A percentile compares a stretch with the other conserved stretches of the same genome.
phyloP scores from a whole-genome alignment of 257 asterid genomes.

The Schizonepeta tenuifolia region DNA sequence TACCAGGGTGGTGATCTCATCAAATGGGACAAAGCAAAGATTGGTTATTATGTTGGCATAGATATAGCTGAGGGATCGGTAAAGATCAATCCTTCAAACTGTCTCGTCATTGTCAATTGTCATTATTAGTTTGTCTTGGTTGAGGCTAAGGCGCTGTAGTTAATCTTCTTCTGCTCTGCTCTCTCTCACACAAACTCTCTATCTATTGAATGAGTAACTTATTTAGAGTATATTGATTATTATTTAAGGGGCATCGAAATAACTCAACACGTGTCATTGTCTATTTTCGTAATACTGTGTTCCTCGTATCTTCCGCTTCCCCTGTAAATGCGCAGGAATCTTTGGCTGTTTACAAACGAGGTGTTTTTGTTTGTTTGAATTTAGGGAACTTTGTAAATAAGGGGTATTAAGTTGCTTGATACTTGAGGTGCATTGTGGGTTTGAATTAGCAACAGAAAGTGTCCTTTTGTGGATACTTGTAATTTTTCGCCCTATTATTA shows the following conservation, averaged over 20 bases:
- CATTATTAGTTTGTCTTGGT: background rate
- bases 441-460: conserved; percentile 4
- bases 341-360: background rate
- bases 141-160: background rate
- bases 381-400: background rate
- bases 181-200: background rate
- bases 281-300: background rate
- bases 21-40: conserved; percentile 98
- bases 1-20: conserved; percentile 96
- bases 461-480: background rate
- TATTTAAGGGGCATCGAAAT: background rate
- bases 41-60: conserved; percentile 90
- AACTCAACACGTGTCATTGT: background rate
- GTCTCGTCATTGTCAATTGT: background rate
- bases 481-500: background rate
- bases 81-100: conserved; percentile 34
- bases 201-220: background rate
- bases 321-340: background rate
- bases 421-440: background rate
- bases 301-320: background rate
- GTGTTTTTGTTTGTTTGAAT: conserved; percentile 2
- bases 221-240: background rate
- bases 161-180: background rate
- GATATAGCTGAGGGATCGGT: conserved; percentile 99
- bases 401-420: background rate